Evolutionary conservation across 2,329 filamentous ascomycete genomes (phyloP), one percentile per base, ranked within the genome.

Genomic region (Ascochyta pisi): DNA sequence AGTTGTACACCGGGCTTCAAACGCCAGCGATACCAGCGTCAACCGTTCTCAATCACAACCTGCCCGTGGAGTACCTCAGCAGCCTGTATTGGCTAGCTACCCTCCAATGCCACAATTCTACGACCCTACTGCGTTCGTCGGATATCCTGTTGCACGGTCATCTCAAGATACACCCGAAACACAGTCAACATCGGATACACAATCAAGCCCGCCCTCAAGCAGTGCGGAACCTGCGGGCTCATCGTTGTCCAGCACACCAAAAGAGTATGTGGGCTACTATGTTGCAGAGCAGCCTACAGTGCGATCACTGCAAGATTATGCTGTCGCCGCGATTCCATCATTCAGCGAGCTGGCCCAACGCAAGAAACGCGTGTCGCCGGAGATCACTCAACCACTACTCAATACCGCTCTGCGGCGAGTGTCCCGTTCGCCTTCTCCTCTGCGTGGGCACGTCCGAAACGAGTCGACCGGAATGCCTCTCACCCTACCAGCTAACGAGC

Each of bases 241-340:
- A 13, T 57, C 65, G 5, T 67, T 75, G 13, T 72, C 70, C 49
- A 73, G 74, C 10, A 74, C 77, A 44, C 78, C 80, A 1, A 82
- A 82, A 62, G 80, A 83, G 56, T 82, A 82, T 60, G 72, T 81
- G 12, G 80, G 80, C 3, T 83, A 83, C 62, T 80, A 78, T 53
- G 71, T 82, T 40, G 76, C 74, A 10, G 78, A 81, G 24, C 78
- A 80, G 41, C 74, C 75, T 43, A 70, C 71, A 42, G 63, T 69
- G 27, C 76, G 73, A 7, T 72, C 76, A 26, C 69, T 79, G 33
- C 73, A 73, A 42, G 73, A 75, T 7, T 76, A 76, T 41, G 63
- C 62, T 27, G 73, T 76, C 15, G 61, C 64, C 19, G 67, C 63
- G 33, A 76, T 76, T 44, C 74, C 74, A 6, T 70, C 73, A 0